These are phyloP conservation scores for Aquilaria sinensis DNA, from an alignment of 345 rosid species.

Conservation along the genomic window DNA sequence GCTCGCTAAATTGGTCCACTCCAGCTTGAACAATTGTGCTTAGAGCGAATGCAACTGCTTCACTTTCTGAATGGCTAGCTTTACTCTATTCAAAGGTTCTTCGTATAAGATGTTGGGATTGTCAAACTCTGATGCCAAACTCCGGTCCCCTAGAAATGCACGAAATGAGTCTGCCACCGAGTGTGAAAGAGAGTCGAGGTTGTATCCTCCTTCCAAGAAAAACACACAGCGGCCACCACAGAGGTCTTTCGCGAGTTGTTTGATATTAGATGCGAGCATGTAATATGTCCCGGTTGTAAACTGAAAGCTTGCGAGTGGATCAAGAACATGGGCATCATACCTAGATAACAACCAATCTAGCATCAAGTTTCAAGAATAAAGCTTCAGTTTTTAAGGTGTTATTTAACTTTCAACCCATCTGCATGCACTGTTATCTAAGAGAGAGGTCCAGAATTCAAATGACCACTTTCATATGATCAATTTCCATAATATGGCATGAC, in stretches of 20 bases:
- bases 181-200: conserved; percentile 76
- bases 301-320: conserved; percentile 80
- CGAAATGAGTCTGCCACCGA: conserved; percentile 84
- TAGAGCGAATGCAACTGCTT: conserved; percentile 71
- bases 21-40: neutral
- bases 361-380: neutral
- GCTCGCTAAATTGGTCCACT: no score
- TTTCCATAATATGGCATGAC: neutral
- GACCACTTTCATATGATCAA: neutral
- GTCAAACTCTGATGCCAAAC: conserved; percentile 72
- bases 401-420: neutral
- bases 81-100: conserved; percentile 67
- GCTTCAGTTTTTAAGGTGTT: neutral
- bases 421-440: neutral
- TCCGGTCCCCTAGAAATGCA: conserved; percentile 76
- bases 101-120: conserved; percentile 76
- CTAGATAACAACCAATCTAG: conserved; percentile 27
- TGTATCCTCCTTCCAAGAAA: conserved; percentile 95
- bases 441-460: neutral
- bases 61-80: conserved; percentile 61
- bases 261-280: conserved; percentile 62
- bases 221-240: conserved; percentile 87
- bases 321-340: conserved; percentile 87
- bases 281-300: conserved; percentile 85
- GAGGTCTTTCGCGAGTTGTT: conserved; percentile 72